Evolutionary conservation across 345 rosid genomes (phyloP), one percentile per base, ranked within the genome.

Genomic region (Citrus inodora): DNA sequence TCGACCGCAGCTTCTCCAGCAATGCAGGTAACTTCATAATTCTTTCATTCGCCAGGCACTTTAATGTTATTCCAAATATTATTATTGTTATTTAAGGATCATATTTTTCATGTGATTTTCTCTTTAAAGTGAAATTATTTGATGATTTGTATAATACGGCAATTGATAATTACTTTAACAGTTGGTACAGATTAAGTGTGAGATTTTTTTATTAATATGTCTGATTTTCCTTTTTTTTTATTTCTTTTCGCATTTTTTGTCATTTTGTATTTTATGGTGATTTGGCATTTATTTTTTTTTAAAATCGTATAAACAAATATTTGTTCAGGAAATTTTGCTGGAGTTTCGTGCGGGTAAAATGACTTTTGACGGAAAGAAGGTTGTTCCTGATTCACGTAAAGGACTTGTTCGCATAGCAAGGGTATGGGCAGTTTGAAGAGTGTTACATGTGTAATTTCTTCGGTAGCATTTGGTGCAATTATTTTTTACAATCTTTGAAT

Each of bases 261-360:
- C 10, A 24, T 32, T 46, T 28, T 33, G 13, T 24, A 6, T 40
- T 27, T 4, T 73, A 37, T 59, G 28, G 30, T 73, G 9, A 16
- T 61, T 10, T 51, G 64, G 3, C 8, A 17, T 19, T 59, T 60
- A 16, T 48, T 61, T 22, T 22, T 21, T 25, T 6, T 24, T 4
- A 16, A 16, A 4, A 37, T 61, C 55, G 37, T 74, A n/a, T 25
- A 61, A 53, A 22, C 5, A 7, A 48, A 25, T 64, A 6, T 73
- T 86, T 75, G 80, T 74, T 78, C 92, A 90, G 95, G 95, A 89
- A 78, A 81, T 78, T 62, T 81, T 96, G 93, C 77, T 96, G 77
- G 98, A 96, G 88, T 96, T 96, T 86, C 98, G 98, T 80, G 98
- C 99, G 75, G 99, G 99, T 76, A 96, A 94, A 87, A 94, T 96